Conservation (phyloP, 78 protist species). For the Dictyostelium discoideum region DNA sequence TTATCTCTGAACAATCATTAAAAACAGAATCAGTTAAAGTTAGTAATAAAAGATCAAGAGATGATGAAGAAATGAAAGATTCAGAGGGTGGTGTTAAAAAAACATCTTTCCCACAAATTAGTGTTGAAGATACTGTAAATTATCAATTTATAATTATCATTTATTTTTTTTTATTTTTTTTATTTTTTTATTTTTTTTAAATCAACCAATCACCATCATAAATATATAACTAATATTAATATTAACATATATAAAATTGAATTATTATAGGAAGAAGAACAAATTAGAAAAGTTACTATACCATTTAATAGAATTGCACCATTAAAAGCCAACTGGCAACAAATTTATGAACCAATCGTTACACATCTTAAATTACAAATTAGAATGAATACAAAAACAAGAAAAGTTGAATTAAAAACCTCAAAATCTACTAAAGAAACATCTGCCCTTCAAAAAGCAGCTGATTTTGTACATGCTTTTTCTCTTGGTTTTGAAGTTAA, state of each 20-base stretch:
- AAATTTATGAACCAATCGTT: constrained; percentile 97
- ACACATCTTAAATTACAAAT: constrained; percentile 95
- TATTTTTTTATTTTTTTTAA: background rate
- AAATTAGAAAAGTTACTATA: constrained; percentile 71
- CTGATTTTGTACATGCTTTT: constrained; percentile 96
- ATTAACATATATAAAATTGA: background rate
- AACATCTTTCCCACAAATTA: constrained; percentile 63
- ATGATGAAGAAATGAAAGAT: constrained; percentile 48
- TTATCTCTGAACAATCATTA: constrained; percentile 24
- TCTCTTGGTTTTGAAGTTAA: constrained; percentile 96
- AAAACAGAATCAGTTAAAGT: constrained; percentile 25
- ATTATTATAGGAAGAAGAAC: constrained; percentile 33
- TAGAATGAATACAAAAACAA: constrained; percentile 92
- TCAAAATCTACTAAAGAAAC: constrained; percentile 85
- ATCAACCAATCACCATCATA: too few species aligned
- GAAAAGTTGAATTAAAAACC: constrained; percentile 92
- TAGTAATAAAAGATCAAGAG: constrained; percentile 49
- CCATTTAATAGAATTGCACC: constrained; percentile 93
- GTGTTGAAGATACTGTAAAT: constrained; percentile 40
- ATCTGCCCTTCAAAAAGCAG: constrained; percentile 93
- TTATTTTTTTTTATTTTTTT: background rate
- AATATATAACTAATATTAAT: background rate
- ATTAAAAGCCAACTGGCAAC: constrained; percentile 92
- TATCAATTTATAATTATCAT: background rate
- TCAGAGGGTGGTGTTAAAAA: constrained; percentile 37